Conservation (phyloP, 2,329 filamentous ascomycete species). For the Achaetomium macrosporum region DNA sequence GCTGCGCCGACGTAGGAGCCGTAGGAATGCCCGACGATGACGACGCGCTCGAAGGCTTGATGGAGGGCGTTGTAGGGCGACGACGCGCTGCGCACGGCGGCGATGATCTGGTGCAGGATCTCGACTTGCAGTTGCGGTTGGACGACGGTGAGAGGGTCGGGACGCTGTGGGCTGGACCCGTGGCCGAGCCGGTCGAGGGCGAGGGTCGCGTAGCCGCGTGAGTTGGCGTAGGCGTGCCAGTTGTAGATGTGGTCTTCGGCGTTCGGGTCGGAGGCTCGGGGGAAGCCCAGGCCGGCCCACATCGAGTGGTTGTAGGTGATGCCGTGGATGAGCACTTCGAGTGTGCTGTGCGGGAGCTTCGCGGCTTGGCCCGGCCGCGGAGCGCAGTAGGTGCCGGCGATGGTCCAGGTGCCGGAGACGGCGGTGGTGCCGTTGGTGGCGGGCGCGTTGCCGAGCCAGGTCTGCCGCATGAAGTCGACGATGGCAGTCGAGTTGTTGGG, state of each 20-base stretch:
- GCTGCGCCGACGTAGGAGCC: conserved; percentile 13
- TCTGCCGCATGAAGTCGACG: neutral
- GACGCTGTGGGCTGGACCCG: conserved; percentile 8
- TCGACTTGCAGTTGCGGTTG: conserved; percentile 16
- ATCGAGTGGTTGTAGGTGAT: conserved; percentile 17
- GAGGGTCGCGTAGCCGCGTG: conserved; percentile 15
- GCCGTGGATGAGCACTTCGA: conserved; percentile 19
- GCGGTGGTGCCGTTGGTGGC: conserved; percentile 8
- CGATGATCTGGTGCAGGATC: conserved; percentile 14
- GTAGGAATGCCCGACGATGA: conserved; percentile 17
- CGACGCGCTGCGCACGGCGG: neutral
- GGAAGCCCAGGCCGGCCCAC: conserved; percentile 15
- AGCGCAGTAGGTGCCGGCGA: conserved; percentile 15
- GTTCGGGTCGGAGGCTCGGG: neutral
- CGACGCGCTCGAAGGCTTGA: conserved; percentile 8
- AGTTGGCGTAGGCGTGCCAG: conserved; percentile 14
- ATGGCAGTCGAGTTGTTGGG: conserved; percentile 9
- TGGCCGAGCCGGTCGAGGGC: conserved; percentile 20
- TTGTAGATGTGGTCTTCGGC: conserved; percentile 4
- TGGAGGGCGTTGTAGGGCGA: neutral
- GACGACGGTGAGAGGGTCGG: conserved; percentile 12
- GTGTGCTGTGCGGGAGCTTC: neutral
- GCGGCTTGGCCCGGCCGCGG: no score
- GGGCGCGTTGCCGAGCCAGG: conserved; percentile 5
- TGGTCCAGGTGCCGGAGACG: conserved; percentile 12